phyloP scores from a whole-genome alignment of 768 basidiomycete species.

The Panaeolus papilionaceus region DNA sequence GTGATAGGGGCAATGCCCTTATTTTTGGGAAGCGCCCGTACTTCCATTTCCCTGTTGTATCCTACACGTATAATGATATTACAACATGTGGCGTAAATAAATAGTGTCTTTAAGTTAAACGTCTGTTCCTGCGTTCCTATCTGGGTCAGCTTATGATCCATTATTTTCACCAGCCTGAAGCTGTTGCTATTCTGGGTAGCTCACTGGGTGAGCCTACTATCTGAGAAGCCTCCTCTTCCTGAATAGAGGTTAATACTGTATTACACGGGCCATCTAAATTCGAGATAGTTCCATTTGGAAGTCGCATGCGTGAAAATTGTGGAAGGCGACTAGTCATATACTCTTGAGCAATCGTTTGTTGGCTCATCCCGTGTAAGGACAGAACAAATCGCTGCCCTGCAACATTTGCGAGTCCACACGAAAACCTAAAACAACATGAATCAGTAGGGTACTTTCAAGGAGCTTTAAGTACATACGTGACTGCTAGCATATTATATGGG shows the following conservation, averaged over 20 bases:
- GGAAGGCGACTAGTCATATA: background rate
- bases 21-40: background rate
- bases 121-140: background rate
- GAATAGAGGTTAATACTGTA: background rate
- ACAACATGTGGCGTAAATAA: background rate
- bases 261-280: background rate
- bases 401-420: constrained; percentile 24
- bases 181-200: too few species aligned
- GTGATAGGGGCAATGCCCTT: background rate
- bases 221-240: background rate
- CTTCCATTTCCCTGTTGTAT: background rate
- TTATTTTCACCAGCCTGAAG: background rate
- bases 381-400: constrained; percentile 30
- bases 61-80: background rate
- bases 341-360: background rate
- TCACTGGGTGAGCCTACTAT: background rate
- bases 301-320: background rate
- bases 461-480: constrained; percentile 20
- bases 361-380: constrained; percentile 23
- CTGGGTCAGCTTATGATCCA: background rate
- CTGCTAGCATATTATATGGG: constrained; percentile 26
- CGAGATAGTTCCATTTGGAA: constrained; percentile 12
- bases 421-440: constrained; percentile 20
- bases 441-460: background rate
- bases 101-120: background rate